phyloP scores from a whole-genome alignment of 257 asterid species.

The Voacanga thouarsii region DNA sequence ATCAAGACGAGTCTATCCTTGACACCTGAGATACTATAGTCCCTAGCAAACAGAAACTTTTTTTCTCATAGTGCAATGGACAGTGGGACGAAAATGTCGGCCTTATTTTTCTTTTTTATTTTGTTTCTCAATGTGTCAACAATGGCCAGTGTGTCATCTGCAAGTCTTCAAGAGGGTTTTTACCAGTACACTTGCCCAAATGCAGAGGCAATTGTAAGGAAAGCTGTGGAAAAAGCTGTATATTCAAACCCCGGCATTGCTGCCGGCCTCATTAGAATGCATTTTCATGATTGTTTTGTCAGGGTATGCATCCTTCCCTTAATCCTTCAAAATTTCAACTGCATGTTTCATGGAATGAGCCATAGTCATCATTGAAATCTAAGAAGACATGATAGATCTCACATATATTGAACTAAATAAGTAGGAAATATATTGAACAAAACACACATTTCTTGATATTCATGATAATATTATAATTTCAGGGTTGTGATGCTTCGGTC shows the following conservation, averaged over 20 bases:
- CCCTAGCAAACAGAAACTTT: neutral
- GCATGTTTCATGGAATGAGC: too few species aligned
- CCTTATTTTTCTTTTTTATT: neutral
- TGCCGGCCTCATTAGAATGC: conserved; percentile 40
- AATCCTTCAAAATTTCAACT: too few species aligned
- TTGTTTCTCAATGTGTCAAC: conserved; percentile 14
- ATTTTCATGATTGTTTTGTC: conserved; percentile 50
- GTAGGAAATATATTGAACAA: neutral
- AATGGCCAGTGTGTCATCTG: conserved; percentile 15
- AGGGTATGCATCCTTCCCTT: conserved; percentile 27
- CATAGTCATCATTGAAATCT: too few species aligned
- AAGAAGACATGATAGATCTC: too few species aligned
- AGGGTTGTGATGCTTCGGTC: conserved; percentile 51
- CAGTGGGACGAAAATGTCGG: neutral
- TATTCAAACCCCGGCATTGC: conserved; percentile 38
- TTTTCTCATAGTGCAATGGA: neutral
- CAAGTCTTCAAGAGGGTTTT: conserved; percentile 30
- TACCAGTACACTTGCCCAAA: conserved; percentile 32
- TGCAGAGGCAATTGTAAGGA: conserved; percentile 34
- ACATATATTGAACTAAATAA: too few species aligned
- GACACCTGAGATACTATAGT: neutral
- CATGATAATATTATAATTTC: neutral
- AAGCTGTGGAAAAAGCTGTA: conserved; percentile 31
- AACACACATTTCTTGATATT: neutral
- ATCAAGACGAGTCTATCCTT: neutral